Conservation (phyloP, 2,329 filamentous ascomycete genomes). For the Alternaria brassicae region DNA sequence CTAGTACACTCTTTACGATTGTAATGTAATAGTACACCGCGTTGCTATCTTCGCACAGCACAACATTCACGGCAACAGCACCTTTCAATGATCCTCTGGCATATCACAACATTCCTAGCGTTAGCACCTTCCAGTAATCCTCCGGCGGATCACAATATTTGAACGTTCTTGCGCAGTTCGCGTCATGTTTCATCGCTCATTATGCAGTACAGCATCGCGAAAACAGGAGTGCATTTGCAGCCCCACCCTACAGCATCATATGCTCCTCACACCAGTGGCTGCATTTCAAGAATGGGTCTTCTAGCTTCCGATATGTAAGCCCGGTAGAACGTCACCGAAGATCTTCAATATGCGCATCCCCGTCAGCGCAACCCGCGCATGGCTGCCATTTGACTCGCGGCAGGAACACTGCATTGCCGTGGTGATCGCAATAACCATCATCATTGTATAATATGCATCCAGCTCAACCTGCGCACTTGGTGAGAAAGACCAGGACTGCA, state of each 20-base stretch:
- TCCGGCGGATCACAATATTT: not conserved
- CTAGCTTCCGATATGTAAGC: constrained; percentile 6
- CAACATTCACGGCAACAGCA: not conserved
- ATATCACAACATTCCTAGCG: not conserved
- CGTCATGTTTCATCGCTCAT: not conserved
- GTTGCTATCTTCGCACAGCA: not conserved
- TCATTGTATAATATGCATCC: not conserved
- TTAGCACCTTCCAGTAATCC: not conserved
- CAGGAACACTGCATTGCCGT: not conserved
- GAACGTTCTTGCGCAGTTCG: not conserved
- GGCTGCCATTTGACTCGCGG: not conserved
- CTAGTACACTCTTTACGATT: constrained; percentile 28
- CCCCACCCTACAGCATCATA: not conserved
- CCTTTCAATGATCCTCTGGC: not conserved
- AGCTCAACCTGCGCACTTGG: not conserved
- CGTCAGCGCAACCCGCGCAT: not conserved
- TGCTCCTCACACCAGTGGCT: not conserved
- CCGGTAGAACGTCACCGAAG: not conserved
- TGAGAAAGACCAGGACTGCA: not conserved
- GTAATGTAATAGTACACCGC: constrained; percentile 10
- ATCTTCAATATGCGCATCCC: not conserved
- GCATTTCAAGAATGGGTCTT: not conserved
- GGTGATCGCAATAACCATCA: not conserved
- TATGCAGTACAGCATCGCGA: not conserved
- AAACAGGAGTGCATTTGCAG: constrained; percentile 2